Conservation (phyloP, 257 asterid species). For the Eucommia ulmoides region DNA sequence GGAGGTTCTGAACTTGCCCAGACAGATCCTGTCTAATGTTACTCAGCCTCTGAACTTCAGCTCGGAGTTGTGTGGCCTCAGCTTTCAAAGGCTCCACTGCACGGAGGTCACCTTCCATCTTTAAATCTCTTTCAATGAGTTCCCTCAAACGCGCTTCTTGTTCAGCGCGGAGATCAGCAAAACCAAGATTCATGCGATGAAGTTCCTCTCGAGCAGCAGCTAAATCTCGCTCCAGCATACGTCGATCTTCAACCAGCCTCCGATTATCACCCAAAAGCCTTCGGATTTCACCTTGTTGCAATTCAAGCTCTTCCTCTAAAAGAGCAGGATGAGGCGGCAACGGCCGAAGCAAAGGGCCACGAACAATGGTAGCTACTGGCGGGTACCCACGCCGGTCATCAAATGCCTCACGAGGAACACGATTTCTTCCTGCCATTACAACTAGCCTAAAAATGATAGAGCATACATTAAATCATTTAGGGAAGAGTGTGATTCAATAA, state of each 20-base stretch:
- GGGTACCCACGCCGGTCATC: constrained; percentile 65
- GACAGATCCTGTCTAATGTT: constrained; percentile 54
- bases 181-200: constrained; percentile 53
- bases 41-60: constrained; percentile 65
- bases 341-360: constrained; percentile 56
- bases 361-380: constrained; percentile 37
- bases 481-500: too few species aligned
- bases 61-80: constrained; percentile 57
- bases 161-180: constrained; percentile 69
- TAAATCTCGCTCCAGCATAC: constrained; percentile 57
- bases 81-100: constrained; percentile 67
- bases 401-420: constrained; percentile 54
- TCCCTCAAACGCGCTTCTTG: constrained; percentile 74
- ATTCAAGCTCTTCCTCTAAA: constrained; percentile 85
- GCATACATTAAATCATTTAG: too few species aligned
- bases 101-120: constrained; percentile 82
- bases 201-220: constrained; percentile 74
- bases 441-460: too few species aligned
- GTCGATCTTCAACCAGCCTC: constrained; percentile 68
- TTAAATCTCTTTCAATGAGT: constrained; percentile 57
- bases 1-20: constrained; percentile 52
- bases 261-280: constrained; percentile 80
- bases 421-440: constrained; percentile 80
- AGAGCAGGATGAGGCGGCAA: constrained; percentile 81
- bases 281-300: constrained; percentile 63